Percentiles rank a stretch among this genome's conserved stretches.
phyloP scores from a whole-genome alignment of 73 alveolate species.

The Stentor roeselii region DNA sequence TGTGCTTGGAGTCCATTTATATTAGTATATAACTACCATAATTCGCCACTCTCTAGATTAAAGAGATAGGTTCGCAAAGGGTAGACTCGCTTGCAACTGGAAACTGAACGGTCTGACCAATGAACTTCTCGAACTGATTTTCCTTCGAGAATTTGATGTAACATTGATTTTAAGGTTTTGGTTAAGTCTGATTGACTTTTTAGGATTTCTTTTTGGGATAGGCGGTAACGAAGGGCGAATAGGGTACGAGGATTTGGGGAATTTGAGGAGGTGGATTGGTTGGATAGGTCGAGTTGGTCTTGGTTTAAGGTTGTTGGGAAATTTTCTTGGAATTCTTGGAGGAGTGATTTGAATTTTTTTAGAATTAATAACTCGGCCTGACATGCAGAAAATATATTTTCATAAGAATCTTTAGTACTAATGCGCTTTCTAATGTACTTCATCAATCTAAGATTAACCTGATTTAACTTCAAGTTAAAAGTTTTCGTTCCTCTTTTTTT shows the following conservation, averaged over 20 bases:
- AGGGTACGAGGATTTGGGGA: not conserved
- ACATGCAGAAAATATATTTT: not conserved
- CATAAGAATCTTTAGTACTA: not conserved
- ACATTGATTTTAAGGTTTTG: not conserved
- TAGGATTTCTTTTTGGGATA: not conserved
- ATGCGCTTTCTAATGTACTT: not conserved
- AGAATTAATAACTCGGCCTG: not conserved
- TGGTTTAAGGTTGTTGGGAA: not conserved
- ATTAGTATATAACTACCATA: not conserved
- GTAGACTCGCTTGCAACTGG: not conserved
- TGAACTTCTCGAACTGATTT: not conserved
- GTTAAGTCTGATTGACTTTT: not conserved
- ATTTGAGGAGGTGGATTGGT: not conserved
- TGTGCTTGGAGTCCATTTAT: not conserved
- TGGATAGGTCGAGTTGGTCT: not conserved
- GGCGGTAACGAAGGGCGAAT: not conserved
- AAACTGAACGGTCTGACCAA: not conserved
- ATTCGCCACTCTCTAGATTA: not conserved
- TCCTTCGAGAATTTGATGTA: not conserved
- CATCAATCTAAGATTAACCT: slow-evolving; percentile 2
- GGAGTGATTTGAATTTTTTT: not conserved
- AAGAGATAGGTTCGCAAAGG: slow-evolving; percentile 7
- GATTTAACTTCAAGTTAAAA: not conserved
- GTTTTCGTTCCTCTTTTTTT: not conserved
- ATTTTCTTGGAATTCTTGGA: not conserved